Base-by-base conservation (phyloP, 768 basidiomycete genomes). In the Floccularia luteovirens region DNA sequence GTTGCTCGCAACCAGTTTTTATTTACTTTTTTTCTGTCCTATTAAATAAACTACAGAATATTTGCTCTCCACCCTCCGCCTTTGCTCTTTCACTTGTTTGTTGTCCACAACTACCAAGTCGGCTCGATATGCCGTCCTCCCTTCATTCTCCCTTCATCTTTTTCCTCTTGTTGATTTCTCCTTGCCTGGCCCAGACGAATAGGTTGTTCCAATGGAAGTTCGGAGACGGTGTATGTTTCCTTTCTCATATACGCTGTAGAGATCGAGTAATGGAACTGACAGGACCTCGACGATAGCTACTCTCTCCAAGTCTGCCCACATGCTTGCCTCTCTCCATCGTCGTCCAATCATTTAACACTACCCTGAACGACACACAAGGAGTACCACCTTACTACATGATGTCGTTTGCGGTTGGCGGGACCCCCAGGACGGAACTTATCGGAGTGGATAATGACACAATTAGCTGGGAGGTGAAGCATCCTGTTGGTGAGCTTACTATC, bases 301-400 rank as follows among this genome's bases (percentile, higher is more conserved):
- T 36, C 42, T 36, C 40, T 27, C 37, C 23, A n/a, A 46, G 44
- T 31, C 40, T 63, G n/a, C 53, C 55, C 14, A 50, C 58, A 16
- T 65, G 61, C 42, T 36, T 42, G 22, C 30, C 47, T 14, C 24
- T 62, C n/a, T 36, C 41, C 10, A 54, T 63, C 36, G 23, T 51
- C 21, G 53, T 63, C 10, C 50, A 51, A 38, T 46, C 56, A 16
- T 50, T 45, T 22, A 39, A 56, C 32, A 19, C 42, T n/a, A 45
- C 38, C 8, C 28, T 42, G 17, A 48, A 48, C 28, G 39, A 30
- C 11, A 48, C 47, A 11, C 53, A 37, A 39, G 56, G 54, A 2
- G 38, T 48, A 7, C 58, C 62, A 4, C 69, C 67, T 2, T 74
- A 64, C 42, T 63, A 63, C 44, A 55, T 73, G 55, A 55, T 72